Conservation (phyloP, 2,329 filamentous ascomycete species). For the Alternaria rosae region DNA sequence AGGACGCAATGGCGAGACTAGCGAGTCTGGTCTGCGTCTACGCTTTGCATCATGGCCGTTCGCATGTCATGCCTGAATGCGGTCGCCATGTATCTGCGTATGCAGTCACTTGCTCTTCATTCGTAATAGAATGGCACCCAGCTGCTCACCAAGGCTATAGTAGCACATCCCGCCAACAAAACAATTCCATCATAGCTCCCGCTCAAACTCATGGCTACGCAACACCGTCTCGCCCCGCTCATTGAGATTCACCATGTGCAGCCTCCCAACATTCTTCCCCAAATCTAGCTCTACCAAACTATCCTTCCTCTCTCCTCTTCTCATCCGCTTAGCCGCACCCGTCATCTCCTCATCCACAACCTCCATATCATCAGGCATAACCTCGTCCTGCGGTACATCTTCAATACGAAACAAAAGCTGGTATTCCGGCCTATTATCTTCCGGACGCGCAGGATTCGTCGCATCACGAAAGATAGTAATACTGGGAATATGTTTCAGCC, state of each 20-base stretch:
- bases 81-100: neutral
- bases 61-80: neutral
- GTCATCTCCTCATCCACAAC: neutral
- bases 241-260: neutral
- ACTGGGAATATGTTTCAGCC: constrained; percentile 1
- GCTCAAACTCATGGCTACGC: neutral
- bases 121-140: neutral
- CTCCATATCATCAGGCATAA: neutral
- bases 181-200: neutral
- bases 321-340: no score
- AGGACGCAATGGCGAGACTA: neutral
- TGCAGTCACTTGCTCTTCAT: neutral
- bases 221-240: neutral
- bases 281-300: neutral
- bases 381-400: neutral
- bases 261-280: neutral
- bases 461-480: constrained; percentile 12
- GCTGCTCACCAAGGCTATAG: neutral
- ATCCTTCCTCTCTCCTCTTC: neutral
- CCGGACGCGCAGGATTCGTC: neutral
- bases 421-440: neutral
- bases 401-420: neutral
- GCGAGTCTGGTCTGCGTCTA: neutral
- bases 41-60: neutral
- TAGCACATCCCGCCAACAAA: neutral